These are phyloP conservation scores for Avena sativa DNA, from an alignment of 176 grass and related monocot species.

Conservation along the genomic window DNA sequence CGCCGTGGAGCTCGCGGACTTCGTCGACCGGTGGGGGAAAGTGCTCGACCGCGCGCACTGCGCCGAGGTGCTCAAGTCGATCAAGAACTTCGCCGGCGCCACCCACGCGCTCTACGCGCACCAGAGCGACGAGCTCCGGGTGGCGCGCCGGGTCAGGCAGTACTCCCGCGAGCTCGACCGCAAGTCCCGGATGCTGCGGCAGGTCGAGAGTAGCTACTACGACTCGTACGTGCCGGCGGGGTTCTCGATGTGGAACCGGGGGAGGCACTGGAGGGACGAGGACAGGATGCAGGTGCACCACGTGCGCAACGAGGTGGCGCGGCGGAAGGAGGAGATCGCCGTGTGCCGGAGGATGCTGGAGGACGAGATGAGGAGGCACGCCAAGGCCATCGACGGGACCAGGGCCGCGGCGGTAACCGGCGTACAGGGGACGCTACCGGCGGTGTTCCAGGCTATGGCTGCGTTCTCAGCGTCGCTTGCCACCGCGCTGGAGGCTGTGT, in stretches of 20 bases:
- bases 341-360: slow-evolving; percentile 55
- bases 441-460: slow-evolving; percentile 75
- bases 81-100: slow-evolving; percentile 57
- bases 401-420: slow-evolving; percentile 55
- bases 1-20: slow-evolving; percentile 54
- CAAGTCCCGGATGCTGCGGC: slow-evolving; percentile 63
- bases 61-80: slow-evolving; percentile 46
- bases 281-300: slow-evolving; percentile 44
- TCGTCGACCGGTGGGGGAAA: slow-evolving; percentile 66
- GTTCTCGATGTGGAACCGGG: slow-evolving; percentile 41
- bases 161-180: slow-evolving; percentile 59
- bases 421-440: slow-evolving; percentile 69
- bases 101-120: slow-evolving; percentile 52
- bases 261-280: slow-evolving; percentile 47
- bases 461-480: slow-evolving; percentile 57
- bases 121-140: slow-evolving; percentile 65
- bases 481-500: slow-evolving; percentile 49
- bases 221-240: slow-evolving; percentile 54
- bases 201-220: slow-evolving; percentile 76
- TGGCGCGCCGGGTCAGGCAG: slow-evolving; percentile 47
- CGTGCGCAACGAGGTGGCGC: slow-evolving; percentile 44
- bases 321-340: slow-evolving; percentile 58
- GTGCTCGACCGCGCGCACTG: slow-evolving; percentile 57
- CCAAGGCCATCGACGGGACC: slow-evolving; percentile 69
- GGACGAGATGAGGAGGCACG: slow-evolving; percentile 78